Percentiles rank a stretch among this genome's conserved stretches.
These are phyloP conservation scores for Planoprotostelium fungivorum DNA, from an alignment of 78 protist genomes.

Conservation along the genomic window DNA sequence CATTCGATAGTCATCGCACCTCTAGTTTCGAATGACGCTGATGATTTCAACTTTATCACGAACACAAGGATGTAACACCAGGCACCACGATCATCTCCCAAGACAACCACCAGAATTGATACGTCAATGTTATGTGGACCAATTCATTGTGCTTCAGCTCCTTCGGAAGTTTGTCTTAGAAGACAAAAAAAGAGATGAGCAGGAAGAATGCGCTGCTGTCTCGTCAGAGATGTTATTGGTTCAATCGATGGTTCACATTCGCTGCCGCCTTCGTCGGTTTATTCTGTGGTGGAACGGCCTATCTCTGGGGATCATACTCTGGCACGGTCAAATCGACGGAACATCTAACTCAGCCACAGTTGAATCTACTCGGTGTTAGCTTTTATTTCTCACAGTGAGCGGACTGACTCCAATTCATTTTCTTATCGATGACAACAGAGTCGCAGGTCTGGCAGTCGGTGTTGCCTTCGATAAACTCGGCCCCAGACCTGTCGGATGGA, in stretches of 20 bases:
- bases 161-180: too few species aligned
- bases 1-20: too few species aligned
- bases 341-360: not conserved
- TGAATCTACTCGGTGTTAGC: not conserved
- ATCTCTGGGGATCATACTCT: not conserved
- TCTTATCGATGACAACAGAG: not conserved
- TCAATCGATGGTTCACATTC: not conserved
- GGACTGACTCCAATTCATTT: not conserved
- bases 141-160: too few species aligned
- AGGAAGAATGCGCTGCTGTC: too few species aligned
- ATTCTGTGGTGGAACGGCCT: not conserved
- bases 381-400: not conserved
- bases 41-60: too few species aligned
- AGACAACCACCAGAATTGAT: too few species aligned
- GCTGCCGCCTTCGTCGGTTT: not conserved
- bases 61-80: too few species aligned
- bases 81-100: too few species aligned
- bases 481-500: not conserved
- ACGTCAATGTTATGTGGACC: too few species aligned
- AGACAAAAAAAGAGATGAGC: too few species aligned
- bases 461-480: not conserved
- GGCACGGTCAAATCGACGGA: not conserved
- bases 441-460: not conserved
- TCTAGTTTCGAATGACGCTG: too few species aligned
- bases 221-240: not conserved